These are phyloP conservation scores for Penicillium sp. DNA, from an alignment of 2,329 filamentous ascomycete species.

Conservation along the genomic window DNA sequence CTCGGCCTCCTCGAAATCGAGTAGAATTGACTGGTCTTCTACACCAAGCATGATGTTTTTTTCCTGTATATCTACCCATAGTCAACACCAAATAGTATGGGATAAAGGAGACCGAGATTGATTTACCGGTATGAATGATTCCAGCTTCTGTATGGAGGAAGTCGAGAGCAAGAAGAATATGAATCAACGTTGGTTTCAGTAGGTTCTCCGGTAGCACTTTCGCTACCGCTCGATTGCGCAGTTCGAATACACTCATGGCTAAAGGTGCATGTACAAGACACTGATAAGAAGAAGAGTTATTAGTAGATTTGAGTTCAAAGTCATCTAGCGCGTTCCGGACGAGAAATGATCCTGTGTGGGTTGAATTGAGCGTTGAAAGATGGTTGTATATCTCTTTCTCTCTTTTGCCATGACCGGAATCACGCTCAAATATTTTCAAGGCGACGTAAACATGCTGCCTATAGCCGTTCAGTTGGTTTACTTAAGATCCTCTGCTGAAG, in stretches of 20 bases:
- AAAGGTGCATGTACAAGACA: conserved; percentile 28
- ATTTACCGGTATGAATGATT: conserved; percentile 26
- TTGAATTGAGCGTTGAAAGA: conserved; percentile 17
- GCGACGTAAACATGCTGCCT: conserved; percentile 12
- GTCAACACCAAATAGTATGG: background rate
- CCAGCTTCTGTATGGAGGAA: conserved; percentile 27
- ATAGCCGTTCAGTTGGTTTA: background rate
- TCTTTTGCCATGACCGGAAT: conserved; percentile 10
- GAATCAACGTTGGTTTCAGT: conserved; percentile 20
- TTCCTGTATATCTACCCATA: conserved; percentile 27
- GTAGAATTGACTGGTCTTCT: conserved; percentile 26
- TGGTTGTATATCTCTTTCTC: conserved; percentile 20
- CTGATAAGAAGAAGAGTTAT: conserved; percentile 12
- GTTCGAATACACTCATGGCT: conserved; percentile 21
- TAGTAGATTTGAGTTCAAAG: conserved; percentile 19
- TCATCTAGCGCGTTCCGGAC: conserved; percentile 21
- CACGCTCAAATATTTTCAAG: conserved; percentile 17
- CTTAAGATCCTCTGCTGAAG: background rate
- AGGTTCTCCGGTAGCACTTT: conserved; percentile 20
- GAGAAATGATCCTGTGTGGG: conserved; percentile 16
- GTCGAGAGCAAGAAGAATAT: conserved; percentile 27
- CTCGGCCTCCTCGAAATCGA: conserved; percentile 25
- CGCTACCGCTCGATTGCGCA: conserved; percentile 8
- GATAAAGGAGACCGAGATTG: background rate
- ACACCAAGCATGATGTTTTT: conserved; percentile 30